Evolutionary conservation across 2,329 filamentous ascomycete genomes (phyloP).

Genomic region (Zymoseptoria crescenta): DNA sequence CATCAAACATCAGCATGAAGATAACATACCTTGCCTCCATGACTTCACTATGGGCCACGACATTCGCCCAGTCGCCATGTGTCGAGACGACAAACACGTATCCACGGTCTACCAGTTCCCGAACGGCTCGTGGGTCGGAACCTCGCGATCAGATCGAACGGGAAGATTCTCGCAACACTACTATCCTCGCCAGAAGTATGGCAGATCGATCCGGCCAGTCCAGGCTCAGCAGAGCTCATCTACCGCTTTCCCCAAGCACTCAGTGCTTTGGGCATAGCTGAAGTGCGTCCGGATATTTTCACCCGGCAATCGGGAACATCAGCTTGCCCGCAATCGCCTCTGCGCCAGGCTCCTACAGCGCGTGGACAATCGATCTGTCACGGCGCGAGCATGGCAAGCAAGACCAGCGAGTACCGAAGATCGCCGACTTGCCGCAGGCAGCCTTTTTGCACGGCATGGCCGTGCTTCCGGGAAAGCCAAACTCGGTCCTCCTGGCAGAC

Average conservation of each 20-base stretch:
- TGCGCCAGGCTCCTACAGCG: conserved; percentile 6
- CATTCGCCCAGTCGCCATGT: neutral
- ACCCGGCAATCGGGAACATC: conserved; percentile 7
- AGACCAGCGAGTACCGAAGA: neutral
- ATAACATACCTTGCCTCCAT: neutral
- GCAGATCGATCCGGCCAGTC: conserved; percentile 8
- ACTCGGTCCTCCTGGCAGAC: conserved; percentile 8
- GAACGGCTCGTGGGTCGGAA: conserved; percentile 29
- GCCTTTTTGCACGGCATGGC: conserved; percentile 11
- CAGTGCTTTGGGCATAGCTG: conserved; percentile 8
- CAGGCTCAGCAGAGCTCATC: conserved; percentile 7
- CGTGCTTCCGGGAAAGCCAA: neutral
- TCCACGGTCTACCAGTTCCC: conserved; percentile 19
- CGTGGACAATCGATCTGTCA: conserved; percentile 6
- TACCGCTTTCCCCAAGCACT: conserved; percentile 7
- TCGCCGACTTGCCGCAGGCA: conserved; percentile 5
- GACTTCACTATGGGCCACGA: neutral
- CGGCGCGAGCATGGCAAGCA: neutral
- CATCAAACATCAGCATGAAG: neutral
- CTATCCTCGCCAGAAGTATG: conserved; percentile 13
- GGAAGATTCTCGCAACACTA: conserved; percentile 30
- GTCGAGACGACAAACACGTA: neutral
- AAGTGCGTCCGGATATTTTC: conserved; percentile 11
- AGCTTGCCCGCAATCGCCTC: neutral
- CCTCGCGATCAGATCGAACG: conserved; percentile 27